Conservation (phyloP, 2,329 filamentous ascomycete species). For the Epichloe uncinata region DNA sequence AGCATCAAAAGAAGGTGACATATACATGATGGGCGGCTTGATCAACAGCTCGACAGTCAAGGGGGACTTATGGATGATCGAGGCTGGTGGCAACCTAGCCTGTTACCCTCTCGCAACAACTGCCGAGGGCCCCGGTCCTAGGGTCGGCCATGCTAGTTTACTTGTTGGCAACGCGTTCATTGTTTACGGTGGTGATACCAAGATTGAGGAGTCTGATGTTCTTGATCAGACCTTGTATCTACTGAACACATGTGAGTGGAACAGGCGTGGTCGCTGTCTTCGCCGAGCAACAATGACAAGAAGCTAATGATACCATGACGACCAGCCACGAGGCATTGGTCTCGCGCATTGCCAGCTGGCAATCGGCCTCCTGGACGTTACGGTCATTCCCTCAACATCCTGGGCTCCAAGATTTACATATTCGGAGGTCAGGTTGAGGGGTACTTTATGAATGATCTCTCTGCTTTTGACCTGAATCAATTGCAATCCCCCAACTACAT, state of each 20-base stretch:
- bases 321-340: constrained; percentile 93
- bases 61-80: constrained; percentile 91
- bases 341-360: constrained; percentile 77
- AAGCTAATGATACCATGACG: constrained; percentile 8
- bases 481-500: constrained; percentile 81
- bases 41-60: constrained; percentile 94
- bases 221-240: constrained; percentile 94
- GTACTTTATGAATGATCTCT: constrained; percentile 93
- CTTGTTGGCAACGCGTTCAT: constrained; percentile 98
- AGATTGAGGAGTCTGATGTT: constrained; percentile 82
- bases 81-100: constrained; percentile 73
- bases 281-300: neutral
- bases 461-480: constrained; percentile 91
- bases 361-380: constrained; percentile 81
- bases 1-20: constrained; percentile 90
- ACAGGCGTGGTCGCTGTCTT: neutral
- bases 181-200: constrained; percentile 96
- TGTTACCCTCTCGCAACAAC: constrained; percentile 89
- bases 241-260: constrained; percentile 80
- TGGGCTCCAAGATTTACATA: constrained; percentile 93
- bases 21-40: constrained; percentile 94
- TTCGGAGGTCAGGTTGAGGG: constrained; percentile 97
- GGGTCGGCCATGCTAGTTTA: constrained; percentile 87
- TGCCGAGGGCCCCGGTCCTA: constrained; percentile 83
- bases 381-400: constrained; percentile 89